Percentiles rank a stretch among this genome's conserved stretches.
Conservation (phyloP, 2,329 filamentous ascomycete species). For the Karstenula rhodostoma region DNA sequence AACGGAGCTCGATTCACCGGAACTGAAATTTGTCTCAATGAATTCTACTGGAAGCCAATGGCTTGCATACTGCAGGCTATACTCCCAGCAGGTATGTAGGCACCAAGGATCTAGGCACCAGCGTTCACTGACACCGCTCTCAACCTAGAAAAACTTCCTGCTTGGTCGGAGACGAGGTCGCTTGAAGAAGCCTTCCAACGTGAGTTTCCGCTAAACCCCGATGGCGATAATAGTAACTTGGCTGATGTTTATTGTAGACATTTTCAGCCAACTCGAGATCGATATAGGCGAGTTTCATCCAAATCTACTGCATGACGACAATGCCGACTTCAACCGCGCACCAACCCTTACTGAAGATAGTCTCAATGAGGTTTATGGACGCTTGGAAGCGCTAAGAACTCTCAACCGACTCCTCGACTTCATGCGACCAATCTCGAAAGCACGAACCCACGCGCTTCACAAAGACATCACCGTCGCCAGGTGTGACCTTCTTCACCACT, state of each 20-base stretch:
- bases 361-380: conserved; percentile 3
- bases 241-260: background rate
- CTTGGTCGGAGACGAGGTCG: background rate
- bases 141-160: background rate
- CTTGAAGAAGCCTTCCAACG: background rate
- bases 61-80: conserved; percentile 3
- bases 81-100: conserved; percentile 1
- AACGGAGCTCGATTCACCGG: background rate
- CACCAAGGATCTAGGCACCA: background rate
- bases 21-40: background rate
- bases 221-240: background rate
- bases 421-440: background rate
- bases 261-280: background rate
- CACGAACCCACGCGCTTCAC: background rate
- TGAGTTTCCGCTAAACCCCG: background rate
- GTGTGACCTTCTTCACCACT: background rate
- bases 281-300: background rate
- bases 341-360: conserved; percentile 8
- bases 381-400: conserved; percentile 6
- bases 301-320: background rate
- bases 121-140: background rate
- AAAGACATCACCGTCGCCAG: background rate
- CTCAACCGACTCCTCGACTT: background rate
- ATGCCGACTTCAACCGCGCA: background rate
- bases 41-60: background rate